These are phyloP conservation scores for Penicillium silybi DNA, from an alignment of 495 filamentous ascomycete species.

Conservation along the genomic window DNA sequence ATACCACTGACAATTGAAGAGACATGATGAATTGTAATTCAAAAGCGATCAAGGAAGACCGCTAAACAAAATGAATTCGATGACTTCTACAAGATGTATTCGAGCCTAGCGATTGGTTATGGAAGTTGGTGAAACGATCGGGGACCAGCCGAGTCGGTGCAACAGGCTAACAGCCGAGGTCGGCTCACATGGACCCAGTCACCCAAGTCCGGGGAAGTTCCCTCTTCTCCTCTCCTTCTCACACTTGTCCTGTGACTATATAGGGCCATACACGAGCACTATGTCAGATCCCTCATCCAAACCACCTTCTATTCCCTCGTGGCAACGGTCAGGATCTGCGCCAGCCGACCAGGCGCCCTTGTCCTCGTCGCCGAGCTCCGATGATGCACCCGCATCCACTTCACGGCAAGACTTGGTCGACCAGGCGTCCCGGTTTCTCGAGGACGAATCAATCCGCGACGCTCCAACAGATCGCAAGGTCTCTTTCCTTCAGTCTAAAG, in stretches of 20 bases:
- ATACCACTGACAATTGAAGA: too few relatives aligned
- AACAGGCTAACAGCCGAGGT: conserved; percentile 38
- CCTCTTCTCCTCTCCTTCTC: conserved; percentile 6
- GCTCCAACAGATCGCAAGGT: conserved; percentile 69
- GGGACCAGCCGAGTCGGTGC: conserved; percentile 11
- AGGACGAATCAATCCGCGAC: conserved; percentile 69
- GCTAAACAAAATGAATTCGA: not conserved
- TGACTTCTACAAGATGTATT: not conserved
- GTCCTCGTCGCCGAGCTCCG: conserved; percentile 30
- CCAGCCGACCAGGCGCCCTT: conserved; percentile 19
- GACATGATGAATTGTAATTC: too few relatives aligned
- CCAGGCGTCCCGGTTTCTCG: conserved; percentile 74
- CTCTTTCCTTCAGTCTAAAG: conserved; percentile 77
- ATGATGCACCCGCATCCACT: conserved; percentile 27
- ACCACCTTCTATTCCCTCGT: conserved; percentile 42
- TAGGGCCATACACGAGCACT: not conserved
- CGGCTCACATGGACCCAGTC: conserved; percentile 22
- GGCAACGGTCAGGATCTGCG: conserved; percentile 35
- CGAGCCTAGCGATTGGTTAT: not conserved
- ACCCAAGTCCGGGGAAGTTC: conserved; percentile 20
- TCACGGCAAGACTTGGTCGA: conserved; percentile 53
- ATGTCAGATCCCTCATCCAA: conserved; percentile 41
- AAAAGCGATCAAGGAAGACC: not conserved
- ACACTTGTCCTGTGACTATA: not conserved
- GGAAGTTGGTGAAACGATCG: not conserved